Conservation (phyloP, 2,329 filamentous ascomycete genomes). For the Didymosphaeria variabile region DNA sequence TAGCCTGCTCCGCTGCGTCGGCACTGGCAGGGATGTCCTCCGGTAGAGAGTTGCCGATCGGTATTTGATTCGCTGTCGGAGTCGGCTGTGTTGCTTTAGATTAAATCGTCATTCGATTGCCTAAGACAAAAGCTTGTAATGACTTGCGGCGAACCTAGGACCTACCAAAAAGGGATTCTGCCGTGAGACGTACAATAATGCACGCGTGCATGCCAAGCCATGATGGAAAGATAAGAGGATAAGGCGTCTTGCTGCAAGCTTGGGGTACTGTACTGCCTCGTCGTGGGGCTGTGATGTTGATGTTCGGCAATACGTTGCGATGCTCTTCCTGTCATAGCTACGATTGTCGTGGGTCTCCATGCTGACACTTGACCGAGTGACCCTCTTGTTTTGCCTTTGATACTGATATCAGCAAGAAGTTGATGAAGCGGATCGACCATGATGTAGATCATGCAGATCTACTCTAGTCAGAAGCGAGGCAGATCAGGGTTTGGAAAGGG, state of each 20-base stretch:
- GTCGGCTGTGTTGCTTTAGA: slow-evolving; percentile 24
- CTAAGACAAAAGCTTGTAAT: slow-evolving; percentile 31
- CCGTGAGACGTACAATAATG: slow-evolving; percentile 12
- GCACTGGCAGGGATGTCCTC: slow-evolving; percentile 21
- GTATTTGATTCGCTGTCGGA: slow-evolving; percentile 22
- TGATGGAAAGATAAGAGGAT: slow-evolving; percentile 27
- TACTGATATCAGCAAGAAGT: too few species aligned
- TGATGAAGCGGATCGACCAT: too few species aligned
- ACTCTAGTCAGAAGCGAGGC: slow-evolving; percentile 6
- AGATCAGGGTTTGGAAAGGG: background rate
- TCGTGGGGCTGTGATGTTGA: slow-evolving; percentile 5
- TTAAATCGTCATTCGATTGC: slow-evolving; percentile 28
- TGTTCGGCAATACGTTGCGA: slow-evolving; percentile 4
- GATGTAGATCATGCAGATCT: slow-evolving; percentile 8
- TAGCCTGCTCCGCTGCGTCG: slow-evolving; percentile 29
- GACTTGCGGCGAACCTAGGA: slow-evolving; percentile 17
- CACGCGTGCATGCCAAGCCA: slow-evolving; percentile 31
- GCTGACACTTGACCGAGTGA: background rate
- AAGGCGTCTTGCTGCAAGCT: slow-evolving; percentile 22
- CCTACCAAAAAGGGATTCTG: slow-evolving; percentile 30
- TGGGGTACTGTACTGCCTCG: slow-evolving; percentile 12
- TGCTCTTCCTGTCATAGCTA: background rate
- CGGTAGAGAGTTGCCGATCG: slow-evolving; percentile 17
- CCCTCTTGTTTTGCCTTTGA: background rate
- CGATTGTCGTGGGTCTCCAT: background rate